Evolutionary conservation across 2,329 filamentous ascomycete genomes (phyloP).

Genomic region (Fonsecaea monophora): DNA sequence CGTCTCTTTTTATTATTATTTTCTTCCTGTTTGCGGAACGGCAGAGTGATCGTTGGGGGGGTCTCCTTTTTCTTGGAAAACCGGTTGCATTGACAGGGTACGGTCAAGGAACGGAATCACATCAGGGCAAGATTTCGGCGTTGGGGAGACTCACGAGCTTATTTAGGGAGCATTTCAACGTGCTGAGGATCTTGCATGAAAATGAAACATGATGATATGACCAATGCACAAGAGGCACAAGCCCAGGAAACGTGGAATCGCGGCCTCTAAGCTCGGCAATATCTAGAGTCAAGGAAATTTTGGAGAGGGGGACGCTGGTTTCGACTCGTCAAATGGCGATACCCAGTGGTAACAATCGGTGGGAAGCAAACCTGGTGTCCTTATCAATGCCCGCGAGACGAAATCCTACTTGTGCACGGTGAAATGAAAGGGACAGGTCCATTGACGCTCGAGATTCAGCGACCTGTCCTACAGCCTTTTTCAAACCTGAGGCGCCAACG

Average conservation of each 20-base stretch:
- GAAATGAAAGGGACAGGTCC: not conserved
- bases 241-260: not conserved
- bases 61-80: not conserved
- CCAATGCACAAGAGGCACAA: not conserved
- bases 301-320: not conserved
- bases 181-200: slow-evolving; percentile 2
- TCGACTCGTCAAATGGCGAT: not conserved
- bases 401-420: not conserved
- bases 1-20: not conserved
- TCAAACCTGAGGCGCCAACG: no score
- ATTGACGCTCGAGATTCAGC: not conserved
- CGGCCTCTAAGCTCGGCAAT: not conserved
- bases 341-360: not conserved
- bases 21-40: not conserved
- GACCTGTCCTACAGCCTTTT: not conserved
- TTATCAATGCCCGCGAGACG: not conserved
- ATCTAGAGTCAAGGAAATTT: not conserved
- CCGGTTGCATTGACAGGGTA: not conserved
- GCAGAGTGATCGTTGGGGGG: not conserved
- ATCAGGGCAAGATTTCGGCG: not conserved
- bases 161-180: slow-evolving; percentile 4
- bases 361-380: not conserved
- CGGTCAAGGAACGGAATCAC: not conserved
- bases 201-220: slow-evolving; percentile 8
- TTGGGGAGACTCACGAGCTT: not conserved